A percentile compares a stretch with the other conserved stretches of the same genome.
Conservation (phyloP, 495 filamentous ascomycete genomes). For the Rusavskia elegans region DNA sequence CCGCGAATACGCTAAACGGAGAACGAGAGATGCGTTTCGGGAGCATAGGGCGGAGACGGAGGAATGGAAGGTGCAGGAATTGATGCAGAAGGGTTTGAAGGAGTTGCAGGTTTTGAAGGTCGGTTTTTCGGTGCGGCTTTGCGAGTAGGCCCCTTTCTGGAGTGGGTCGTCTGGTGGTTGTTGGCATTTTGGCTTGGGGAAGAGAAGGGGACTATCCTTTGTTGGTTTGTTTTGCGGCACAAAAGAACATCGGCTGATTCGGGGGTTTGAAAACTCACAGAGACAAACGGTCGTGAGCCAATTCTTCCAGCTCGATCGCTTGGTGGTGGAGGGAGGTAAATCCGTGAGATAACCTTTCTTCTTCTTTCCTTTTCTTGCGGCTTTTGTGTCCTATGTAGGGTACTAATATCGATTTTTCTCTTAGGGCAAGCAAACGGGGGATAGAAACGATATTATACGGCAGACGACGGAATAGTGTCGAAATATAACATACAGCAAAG, state of each 20-base stretch:
- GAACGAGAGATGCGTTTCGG: constrained; percentile 77
- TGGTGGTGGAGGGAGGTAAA: constrained; percentile 85
- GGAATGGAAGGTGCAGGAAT: constrained; percentile 68
- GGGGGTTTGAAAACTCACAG: constrained; percentile 29
- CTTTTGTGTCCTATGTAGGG: too few relatives aligned
- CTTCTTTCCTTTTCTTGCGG: neutral
- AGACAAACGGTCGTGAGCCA: constrained; percentile 89
- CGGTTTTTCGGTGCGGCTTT: too few relatives aligned
- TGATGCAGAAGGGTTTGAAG: constrained; percentile 77
- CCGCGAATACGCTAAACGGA: constrained; percentile 83
- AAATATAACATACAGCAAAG: neutral
- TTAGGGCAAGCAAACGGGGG: constrained; percentile 61
- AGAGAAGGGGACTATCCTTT: neutral
- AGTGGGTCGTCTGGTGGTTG: neutral
- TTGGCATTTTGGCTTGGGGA: neutral
- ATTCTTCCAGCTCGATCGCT: constrained; percentile 80
- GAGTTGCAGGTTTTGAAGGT: constrained; percentile 89
- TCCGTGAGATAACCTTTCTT: constrained; percentile 21
- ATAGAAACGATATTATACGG: constrained; percentile 52
- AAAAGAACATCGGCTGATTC: neutral
- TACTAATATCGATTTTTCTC: neutral
- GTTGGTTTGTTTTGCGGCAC: neutral
- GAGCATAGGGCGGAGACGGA: constrained; percentile 50
- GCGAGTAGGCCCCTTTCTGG: too few relatives aligned
- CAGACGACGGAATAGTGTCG: constrained; percentile 29